Conservation (phyloP, 202 grass and related monocot genomes). For the Schoenoplectus triqueter region DNA sequence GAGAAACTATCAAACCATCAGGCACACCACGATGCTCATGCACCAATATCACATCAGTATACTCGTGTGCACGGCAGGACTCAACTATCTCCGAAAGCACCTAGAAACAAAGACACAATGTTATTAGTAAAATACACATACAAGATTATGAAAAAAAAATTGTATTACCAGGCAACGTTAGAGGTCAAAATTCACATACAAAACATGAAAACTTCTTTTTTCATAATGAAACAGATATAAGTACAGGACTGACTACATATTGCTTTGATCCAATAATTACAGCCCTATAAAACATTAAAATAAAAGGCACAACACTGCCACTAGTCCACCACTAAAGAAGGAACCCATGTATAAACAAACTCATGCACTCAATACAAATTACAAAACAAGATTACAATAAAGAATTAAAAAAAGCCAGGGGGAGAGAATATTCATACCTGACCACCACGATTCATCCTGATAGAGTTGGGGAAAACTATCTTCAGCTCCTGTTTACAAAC, state of each 20-base stretch:
- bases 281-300: background rate
- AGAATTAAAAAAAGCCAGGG: slow-evolving; percentile 4
- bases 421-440: slow-evolving; percentile 55
- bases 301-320: background rate
- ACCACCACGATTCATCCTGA: slow-evolving; percentile 93
- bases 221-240: background rate
- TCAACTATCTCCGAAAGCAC: slow-evolving; percentile 90
- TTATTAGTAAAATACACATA: background rate
- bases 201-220: background rate
- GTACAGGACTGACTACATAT: background rate
- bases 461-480: slow-evolving; percentile 79
- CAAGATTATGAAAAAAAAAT: background rate
- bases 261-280: background rate
- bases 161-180: background rate
- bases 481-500: slow-evolving; percentile 74
- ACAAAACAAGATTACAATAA: background rate
- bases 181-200: slow-evolving; percentile 11
- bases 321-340: background rate
- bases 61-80: slow-evolving; percentile 68
- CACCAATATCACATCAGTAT: slow-evolving; percentile 86
- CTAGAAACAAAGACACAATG: slow-evolving; percentile 43
- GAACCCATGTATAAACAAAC: background rate
- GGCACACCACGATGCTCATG: slow-evolving; percentile 92
- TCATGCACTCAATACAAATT: background rate
- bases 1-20: slow-evolving; percentile 87